Evolutionary conservation across 83 land plant species (phyloP).

Genomic region (Diphasiastrum complanatum): DNA sequence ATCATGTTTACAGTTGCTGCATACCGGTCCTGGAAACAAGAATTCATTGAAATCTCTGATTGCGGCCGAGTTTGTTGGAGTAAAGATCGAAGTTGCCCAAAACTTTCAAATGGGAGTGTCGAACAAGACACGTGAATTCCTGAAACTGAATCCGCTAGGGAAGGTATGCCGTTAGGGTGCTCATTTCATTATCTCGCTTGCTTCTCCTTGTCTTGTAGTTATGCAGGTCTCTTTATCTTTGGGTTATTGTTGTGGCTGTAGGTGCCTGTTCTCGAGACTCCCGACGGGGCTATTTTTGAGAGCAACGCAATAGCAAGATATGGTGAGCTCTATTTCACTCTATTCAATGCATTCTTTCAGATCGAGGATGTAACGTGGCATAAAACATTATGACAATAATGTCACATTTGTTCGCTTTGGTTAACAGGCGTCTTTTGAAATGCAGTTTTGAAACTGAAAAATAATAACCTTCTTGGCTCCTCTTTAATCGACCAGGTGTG

Average conservation of each 20-base stretch:
- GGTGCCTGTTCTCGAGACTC: constrained; percentile 84
- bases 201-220: background rate
- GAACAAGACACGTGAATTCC: constrained; percentile 69
- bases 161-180: no score
- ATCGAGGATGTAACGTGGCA: background rate
- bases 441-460: constrained; percentile 71
- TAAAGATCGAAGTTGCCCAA: constrained; percentile 44
- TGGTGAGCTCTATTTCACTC: constrained; percentile 33
- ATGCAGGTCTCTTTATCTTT: background rate
- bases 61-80: constrained; percentile 78
- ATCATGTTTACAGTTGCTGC: no score
- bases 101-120: constrained; percentile 78
- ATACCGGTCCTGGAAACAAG: no score
- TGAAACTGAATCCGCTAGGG: constrained; percentile 89
- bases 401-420: no score
- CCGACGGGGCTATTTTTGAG: constrained; percentile 90
- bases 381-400: background rate
- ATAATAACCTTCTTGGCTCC: constrained; percentile 46
- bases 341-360: background rate
- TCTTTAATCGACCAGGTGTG: constrained; percentile 60
- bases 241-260: constrained; percentile 9
- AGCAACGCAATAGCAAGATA: constrained; percentile 95
- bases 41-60: constrained; percentile 71
- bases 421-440: background rate
- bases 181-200: no score